Evolutionary conservation across 306 rosid species (phyloP), one percentile per base, ranked within the genome.

Genomic region (Vicia villosa): DNA sequence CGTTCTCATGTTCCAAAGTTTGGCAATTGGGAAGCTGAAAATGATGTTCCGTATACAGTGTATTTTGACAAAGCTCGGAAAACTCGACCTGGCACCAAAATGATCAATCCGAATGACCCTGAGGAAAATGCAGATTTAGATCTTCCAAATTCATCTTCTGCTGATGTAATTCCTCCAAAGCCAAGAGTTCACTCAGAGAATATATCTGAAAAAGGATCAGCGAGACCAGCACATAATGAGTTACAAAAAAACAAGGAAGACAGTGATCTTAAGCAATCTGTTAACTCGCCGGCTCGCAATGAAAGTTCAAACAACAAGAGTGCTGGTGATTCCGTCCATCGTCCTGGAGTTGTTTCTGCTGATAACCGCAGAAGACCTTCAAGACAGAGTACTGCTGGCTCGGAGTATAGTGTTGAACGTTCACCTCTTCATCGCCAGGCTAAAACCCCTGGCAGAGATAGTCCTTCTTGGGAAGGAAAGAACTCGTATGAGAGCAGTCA

Each of bases 51-150:
- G 15, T 94, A 94, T 74, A 89, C 97, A 30, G 96, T 83, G 50
- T 94, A 83, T 78, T 94, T 89, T 59, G 95, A 91, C 66, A 89
- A 88, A 86, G 99, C 97, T 6, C 82, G 97, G 10, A 86, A 91
- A 82, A 96, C 81, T 41, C 82, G 96, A 77, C 73, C 82, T 17
- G 96, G 95, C 14, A 57, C 70, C 54, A 86, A 77, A 77, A 87
- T 87, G 74, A 84, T 82, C 24, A 95, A 95, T 46, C 97, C 99
- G 9, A 95, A 95, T 75, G 96, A 86, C 66, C 96, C 99, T 2
- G 86, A 87, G 69, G 89, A 87, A 62, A 87, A 84, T 71, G 26
- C 84, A 5, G 92, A 91, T 63, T 42, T 75, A n/a, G 59, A 37
- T 42, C 30, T 61, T 36, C 85, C 83, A 26, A 45, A 63, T 59